Evolutionary conservation across 371 early-diverging fungal species (phyloP), one percentile per base, ranked within the genome.

Genomic region (Apophysomyces sp.): DNA sequence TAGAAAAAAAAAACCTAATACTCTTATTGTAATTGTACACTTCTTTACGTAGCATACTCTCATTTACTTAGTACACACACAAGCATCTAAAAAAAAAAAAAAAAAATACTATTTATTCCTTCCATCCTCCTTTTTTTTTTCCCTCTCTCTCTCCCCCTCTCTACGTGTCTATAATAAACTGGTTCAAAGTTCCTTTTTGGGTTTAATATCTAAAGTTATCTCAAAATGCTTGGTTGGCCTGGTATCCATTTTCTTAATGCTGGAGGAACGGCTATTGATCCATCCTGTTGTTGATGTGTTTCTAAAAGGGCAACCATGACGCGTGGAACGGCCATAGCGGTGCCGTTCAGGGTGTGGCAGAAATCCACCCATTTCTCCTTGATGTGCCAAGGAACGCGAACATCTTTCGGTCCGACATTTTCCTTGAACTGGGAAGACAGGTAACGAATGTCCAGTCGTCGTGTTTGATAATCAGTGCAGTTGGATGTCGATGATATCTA

Each of bases 341-440:
- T 97, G 1, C 95, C 97, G 68, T 97, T 97, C 12, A 97, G 69
- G 0, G 96, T 95, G 66, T 96, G 96, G 4, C 88, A 95, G 80
- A 93, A 94, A 52, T 84, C 83, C 0, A 67, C 66, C 52, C 66
- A 69, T 54, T 78, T 74, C 34, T 71, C 72, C 29, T 69, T 73
- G 6, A 58, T 49, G 78, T 87, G 16, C 82, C 73, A 61, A 24
- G 64, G 64, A 0, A 62, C 63, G 12, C 71, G 57, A 11, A 69
- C 69, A 28, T 64, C 61, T 32, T 69, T 69, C n/a, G 56, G 44
- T 27, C 69, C 69, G 15, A 58, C 69, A 13, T 69, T 34, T 31
- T 69, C 68, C 32, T 56, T 68, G 41, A 66, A 65, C 2, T 67
- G 67, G 9, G 65, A 64, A 15, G 76, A 71, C 24, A 67, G 75